These are phyloP conservation scores for Lumnitzera littorea DNA, from an alignment of 345 rosid species.

Conservation along the genomic window DNA sequence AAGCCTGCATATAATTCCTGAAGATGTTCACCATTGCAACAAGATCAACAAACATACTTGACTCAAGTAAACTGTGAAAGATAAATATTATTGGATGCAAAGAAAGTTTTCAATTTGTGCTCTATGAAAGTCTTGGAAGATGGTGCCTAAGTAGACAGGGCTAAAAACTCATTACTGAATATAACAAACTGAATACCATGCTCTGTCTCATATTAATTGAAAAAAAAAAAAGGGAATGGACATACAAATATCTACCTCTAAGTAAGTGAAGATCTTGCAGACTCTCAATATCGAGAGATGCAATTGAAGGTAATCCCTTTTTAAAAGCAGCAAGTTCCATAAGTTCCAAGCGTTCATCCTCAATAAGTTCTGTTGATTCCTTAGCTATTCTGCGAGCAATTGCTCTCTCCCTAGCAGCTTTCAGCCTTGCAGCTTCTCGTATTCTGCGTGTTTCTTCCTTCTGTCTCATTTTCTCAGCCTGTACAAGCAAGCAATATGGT, in stretches of 20 bases:
- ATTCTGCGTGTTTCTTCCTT: slow-evolving; percentile 76
- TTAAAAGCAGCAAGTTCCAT: slow-evolving; percentile 72
- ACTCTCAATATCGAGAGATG: slow-evolving; percentile 64
- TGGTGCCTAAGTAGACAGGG: too few species aligned
- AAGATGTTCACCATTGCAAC: too few species aligned
- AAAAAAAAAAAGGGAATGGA: too few species aligned
- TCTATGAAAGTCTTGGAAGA: too few species aligned
- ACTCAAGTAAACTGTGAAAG: too few species aligned
- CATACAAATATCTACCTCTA: slow-evolving; percentile 39
- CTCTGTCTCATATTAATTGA: too few species aligned
- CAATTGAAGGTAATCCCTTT: slow-evolving; percentile 61
- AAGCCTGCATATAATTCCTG: too few species aligned
- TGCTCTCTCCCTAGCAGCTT: slow-evolving; percentile 89
- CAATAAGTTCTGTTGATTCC: slow-evolving; percentile 76
- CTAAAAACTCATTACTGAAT: too few species aligned
- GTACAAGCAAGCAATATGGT: slow-evolving; percentile 6
- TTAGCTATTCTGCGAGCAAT: slow-evolving; percentile 84
- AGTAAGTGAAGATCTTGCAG: slow-evolving; percentile 64
- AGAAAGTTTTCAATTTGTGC: too few species aligned
- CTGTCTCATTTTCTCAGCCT: slow-evolving; percentile 84
- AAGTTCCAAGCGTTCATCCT: slow-evolving; percentile 86
- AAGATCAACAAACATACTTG: too few species aligned
- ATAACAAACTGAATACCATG: too few species aligned
- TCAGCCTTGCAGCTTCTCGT: slow-evolving; percentile 74
- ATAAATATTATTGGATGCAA: too few species aligned